Conservation (phyloP, 148 eudicot species). For the Euryodendron excelsum region DNA sequence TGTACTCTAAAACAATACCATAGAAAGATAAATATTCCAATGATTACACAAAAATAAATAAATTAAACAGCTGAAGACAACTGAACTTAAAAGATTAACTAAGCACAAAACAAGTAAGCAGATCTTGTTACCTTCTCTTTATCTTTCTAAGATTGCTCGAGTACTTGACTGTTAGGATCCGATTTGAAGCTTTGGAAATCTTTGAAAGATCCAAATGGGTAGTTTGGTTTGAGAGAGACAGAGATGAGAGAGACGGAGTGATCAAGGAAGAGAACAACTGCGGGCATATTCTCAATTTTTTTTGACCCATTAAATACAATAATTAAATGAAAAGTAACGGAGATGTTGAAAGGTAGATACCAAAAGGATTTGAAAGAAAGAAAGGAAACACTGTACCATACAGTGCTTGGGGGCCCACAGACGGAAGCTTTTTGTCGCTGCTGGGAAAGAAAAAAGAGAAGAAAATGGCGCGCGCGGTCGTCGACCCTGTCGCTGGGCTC, state of each 20-base stretch:
- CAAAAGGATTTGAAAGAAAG: conserved; percentile 4
- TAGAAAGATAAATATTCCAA: background rate
- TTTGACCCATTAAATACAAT: conserved; percentile 8
- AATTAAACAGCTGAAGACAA: background rate
- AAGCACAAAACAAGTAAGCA: background rate
- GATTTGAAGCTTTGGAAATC: conserved; percentile 7
- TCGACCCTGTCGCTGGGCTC: background rate
- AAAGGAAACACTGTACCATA: background rate
- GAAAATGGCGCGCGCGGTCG: background rate
- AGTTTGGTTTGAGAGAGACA: background rate
- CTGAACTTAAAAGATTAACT: background rate
- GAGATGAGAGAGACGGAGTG: too few relatives aligned
- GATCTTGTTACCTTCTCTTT: conserved; percentile 1
- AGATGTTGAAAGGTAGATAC: conserved; percentile 7
- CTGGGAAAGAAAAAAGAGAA: background rate
- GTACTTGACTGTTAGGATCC: background rate
- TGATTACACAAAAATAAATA: background rate
- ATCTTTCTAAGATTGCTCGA: background rate
- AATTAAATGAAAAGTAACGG: background rate
- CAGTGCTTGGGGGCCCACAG: conserved; percentile 10
- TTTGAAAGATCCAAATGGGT: conserved; percentile 5
- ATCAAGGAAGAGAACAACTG: background rate
- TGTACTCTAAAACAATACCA: background rate
- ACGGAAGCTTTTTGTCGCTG: conserved; percentile 10
- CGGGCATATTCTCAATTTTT: background rate